These are phyloP conservation scores for Botrytis fabae DNA, from an alignment of 2,329 filamentous ascomycete genomes.

Conservation along the genomic window DNA sequence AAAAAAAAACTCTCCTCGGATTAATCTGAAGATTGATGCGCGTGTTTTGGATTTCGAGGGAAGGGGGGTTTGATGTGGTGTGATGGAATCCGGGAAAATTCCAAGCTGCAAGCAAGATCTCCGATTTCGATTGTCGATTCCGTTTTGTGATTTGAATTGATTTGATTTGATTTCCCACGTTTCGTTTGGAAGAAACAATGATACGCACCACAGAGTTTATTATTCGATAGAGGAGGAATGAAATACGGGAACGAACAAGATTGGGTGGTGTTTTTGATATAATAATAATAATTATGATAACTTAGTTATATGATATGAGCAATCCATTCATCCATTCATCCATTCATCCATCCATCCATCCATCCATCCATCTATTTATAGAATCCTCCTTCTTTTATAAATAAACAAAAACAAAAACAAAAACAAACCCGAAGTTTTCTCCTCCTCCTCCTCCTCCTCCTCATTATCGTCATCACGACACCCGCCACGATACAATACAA, in stretches of 20 bases:
- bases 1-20: not conserved
- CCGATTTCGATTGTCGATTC: not conserved
- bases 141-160: not conserved
- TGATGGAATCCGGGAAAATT: too few species aligned
- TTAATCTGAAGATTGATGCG: not conserved
- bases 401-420: too few species aligned
- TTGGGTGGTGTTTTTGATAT: not conserved
- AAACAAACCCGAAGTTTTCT: not conserved
- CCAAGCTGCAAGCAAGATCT: too few species aligned
- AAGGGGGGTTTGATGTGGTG: too few species aligned
- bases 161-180: not conserved
- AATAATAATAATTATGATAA: not conserved
- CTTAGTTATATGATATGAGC: not conserved
- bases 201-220: too few species aligned
- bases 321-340: not conserved
- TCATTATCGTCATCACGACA: not conserved
- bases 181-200: too few species aligned
- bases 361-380: too few species aligned
- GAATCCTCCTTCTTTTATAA: not conserved
- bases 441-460: not conserved
- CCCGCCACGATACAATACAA: too few species aligned
- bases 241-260: not conserved
- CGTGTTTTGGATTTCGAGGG: not conserved
- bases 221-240: too few species aligned
- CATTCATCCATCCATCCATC: too few species aligned